Evolutionary conservation across 345 rosid species (phyloP).

Genomic region (Camelina laxa): DNA sequence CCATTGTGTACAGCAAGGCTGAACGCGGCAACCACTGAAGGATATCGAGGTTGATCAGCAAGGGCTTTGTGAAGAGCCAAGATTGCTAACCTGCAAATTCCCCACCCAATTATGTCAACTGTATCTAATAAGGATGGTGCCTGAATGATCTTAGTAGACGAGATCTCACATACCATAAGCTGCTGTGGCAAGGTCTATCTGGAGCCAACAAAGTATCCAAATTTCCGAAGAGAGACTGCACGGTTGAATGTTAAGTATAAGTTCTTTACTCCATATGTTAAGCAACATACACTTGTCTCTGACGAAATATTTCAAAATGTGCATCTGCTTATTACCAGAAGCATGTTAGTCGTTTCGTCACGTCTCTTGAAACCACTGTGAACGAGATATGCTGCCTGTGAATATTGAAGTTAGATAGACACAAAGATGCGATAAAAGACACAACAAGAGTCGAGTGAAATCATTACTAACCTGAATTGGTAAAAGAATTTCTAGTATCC

Average conservation of each 20-base stretch:
- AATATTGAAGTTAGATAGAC: constrained; percentile 40
- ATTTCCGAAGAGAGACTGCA: constrained; percentile 76
- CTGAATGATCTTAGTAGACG: neutral
- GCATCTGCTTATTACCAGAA: constrained; percentile 56
- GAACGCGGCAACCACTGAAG: constrained; percentile 71
- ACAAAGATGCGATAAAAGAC: constrained; percentile 2
- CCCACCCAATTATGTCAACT: neutral
- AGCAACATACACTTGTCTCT: constrained; percentile 21
- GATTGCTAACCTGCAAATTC: constrained; percentile 62
- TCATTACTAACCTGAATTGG: constrained; percentile 73
- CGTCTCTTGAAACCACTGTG: constrained; percentile 70
- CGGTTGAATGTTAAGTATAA: constrained; percentile 31
- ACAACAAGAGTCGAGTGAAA: constrained; percentile 12
- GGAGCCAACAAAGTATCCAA: constrained; percentile 84
- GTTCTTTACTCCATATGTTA: neutral
- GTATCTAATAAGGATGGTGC: neutral
- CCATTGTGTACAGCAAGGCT: constrained; percentile 74
- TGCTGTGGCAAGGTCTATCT: constrained; percentile 81
- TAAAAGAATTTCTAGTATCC: constrained; percentile 77
- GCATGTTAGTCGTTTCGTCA: constrained; percentile 82
- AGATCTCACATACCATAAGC: constrained; percentile 64
- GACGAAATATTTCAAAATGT: constrained; percentile 4
- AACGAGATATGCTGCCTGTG: constrained; percentile 82
- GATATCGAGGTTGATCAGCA: constrained; percentile 67
- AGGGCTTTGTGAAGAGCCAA: constrained; percentile 82